phyloP scores from a whole-genome alignment of 495 filamentous ascomycete species.

The Aspergillus olivimuriae region DNA sequence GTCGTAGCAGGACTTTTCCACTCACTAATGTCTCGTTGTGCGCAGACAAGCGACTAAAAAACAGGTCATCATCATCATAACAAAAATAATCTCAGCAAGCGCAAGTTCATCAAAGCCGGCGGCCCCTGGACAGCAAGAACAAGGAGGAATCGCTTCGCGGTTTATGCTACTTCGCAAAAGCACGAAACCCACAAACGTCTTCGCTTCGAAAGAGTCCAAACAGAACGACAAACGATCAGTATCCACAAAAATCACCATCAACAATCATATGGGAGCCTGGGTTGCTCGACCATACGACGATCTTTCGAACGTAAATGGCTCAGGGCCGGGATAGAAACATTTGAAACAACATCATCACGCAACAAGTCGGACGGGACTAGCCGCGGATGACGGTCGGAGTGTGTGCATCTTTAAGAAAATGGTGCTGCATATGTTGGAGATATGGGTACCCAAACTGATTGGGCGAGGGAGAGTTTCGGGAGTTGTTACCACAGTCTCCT shows the following conservation, averaged over 20 bases:
- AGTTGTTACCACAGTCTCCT: constrained; percentile 11
- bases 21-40: background rate
- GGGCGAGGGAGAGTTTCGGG: constrained; percentile 32
- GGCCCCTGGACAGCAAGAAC: constrained; percentile 1
- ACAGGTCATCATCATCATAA: constrained; percentile 5
- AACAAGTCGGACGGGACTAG: constrained; percentile 24
- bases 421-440: constrained; percentile 30
- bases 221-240: constrained; percentile 1
- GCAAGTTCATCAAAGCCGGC: constrained; percentile 1
- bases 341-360: constrained; percentile 1
- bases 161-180: constrained; percentile 42
- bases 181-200: constrained; percentile 1
- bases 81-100: background rate
- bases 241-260: background rate
- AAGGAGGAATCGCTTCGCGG: constrained; percentile 21
- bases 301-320: constrained; percentile 6
- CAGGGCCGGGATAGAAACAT: constrained; percentile 11
- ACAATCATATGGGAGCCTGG: background rate
- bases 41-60: background rate
- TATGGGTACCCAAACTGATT: constrained; percentile 35
- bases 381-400: constrained; percentile 42
- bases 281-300: background rate
- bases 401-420: constrained; percentile 39
- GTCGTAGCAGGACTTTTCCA: background rate
- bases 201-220: background rate